Conservation (phyloP, 306 rosid species). For the Prunus salicina region DNA sequence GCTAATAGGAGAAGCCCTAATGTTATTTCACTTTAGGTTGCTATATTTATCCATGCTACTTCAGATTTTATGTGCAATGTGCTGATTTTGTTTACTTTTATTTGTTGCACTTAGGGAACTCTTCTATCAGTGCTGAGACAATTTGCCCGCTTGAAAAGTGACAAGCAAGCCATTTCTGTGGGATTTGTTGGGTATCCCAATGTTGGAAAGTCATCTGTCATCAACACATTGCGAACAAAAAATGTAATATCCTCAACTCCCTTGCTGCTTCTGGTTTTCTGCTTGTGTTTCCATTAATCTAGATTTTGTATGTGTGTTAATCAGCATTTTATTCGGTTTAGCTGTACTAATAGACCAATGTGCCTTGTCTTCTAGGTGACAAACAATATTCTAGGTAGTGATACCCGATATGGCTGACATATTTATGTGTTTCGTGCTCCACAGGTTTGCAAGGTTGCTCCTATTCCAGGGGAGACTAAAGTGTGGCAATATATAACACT, state of each 20-base stretch:
- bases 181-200: constrained; percentile 98
- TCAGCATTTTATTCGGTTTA: not conserved
- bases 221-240: constrained; percentile 83
- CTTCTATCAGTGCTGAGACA: constrained; percentile 93
- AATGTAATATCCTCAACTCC: constrained; percentile 46
- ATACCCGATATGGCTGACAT: constrained; percentile 10
- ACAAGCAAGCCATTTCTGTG: constrained; percentile 95
- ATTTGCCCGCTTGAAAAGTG: constrained; percentile 81
- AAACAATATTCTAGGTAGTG: not conserved
- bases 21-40: not conserved
- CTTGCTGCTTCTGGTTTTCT: constrained; percentile 16
- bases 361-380: not conserved
- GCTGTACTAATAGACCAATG: not conserved
- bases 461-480: constrained; percentile 96
- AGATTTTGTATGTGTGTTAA: not conserved
- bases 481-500: constrained; percentile 97
- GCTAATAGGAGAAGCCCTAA: not conserved
- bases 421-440: constrained; percentile 8
- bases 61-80: not conserved
- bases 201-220: constrained; percentile 95
- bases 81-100: not conserved
- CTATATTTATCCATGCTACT: not conserved
- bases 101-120: constrained; percentile 58
- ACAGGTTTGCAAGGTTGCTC: constrained; percentile 98
- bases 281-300: not conserved